Evolutionary conservation across 805 yeast genomes (phyloP), one percentile per base, ranked within the genome.

Genomic region (Naumovozyma baii): DNA sequence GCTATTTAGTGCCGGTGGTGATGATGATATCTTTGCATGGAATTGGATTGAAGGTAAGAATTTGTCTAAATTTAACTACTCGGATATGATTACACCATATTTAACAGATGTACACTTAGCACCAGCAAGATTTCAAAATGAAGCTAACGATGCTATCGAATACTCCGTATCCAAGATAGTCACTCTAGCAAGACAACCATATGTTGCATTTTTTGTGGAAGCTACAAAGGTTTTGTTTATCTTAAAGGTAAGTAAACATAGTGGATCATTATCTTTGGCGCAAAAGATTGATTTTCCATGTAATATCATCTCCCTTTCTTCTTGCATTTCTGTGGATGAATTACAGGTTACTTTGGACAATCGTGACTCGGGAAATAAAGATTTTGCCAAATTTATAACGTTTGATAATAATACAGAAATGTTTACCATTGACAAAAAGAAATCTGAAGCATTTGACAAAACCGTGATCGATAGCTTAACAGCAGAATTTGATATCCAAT

Each of bases 1-100:
- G 15, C 66, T 92, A 39, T 60, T 88, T 18, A 80, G 92, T 54
- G 97, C 81, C 3, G 98, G 99, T 28, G 99, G 98, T 48, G 98
- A 92, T 57, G 76, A 74, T 39, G 76, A 61, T 48, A 53, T 92
- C 10, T 68, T 73, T 43, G 57, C 77, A 15, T 90, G 97, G 96
- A 70, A 83, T 45, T 87, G 96, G 95, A 64, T 67, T 18, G 54
- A 67, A 14, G 75, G 74, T 28, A 58, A 63, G 40, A 63, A 73
- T 41, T 43, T 82, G 3, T 65, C 68, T 20, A 68, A 68, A 39
- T 66, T 80, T 34, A 69, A 75, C 17, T 62, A 81, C 18, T 63
- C 70, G 19, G 64, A 67, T 0, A 41, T 65, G 15, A 53, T 67
- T 18, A 45, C 58, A 29, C 66, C 69, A 18, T 72, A 65, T 48